A percentile compares a stretch with the other conserved stretches of the same genome.
These are phyloP conservation scores for Exophiala viscosa DNA, from an alignment of 2,329 filamentous ascomycete species.

Conservation along the genomic window DNA sequence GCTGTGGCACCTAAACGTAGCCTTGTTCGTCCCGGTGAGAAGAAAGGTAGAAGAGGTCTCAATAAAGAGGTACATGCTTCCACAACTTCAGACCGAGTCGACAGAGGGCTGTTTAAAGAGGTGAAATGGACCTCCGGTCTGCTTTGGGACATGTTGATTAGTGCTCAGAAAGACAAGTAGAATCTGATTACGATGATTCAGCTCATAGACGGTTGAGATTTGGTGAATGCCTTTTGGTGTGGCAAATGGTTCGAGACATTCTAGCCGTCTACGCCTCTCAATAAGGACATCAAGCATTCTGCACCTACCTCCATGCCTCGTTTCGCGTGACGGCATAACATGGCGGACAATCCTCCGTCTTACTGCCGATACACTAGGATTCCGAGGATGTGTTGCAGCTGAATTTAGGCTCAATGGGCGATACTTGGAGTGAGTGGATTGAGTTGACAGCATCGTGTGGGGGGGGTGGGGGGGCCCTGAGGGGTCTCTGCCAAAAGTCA, in stretches of 20 bases:
- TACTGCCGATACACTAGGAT: not conserved
- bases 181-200: not conserved
- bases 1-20: slow-evolving; percentile 68
- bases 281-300: not conserved
- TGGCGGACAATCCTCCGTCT: not conserved
- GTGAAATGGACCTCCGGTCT: slow-evolving; percentile 6
- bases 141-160: not conserved
- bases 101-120: slow-evolving; percentile 9
- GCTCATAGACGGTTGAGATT: too few species aligned
- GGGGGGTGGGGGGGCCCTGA: too few species aligned
- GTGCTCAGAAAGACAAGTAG: not conserved
- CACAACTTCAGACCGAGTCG: slow-evolving; percentile 45
- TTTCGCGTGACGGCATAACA: not conserved
- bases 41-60: slow-evolving; percentile 67
- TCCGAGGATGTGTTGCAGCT: not conserved
- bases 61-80: slow-evolving; percentile 61
- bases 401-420: not conserved
- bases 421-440: slow-evolving; percentile 1
- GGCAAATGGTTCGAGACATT: too few species aligned
- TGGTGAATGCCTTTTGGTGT: too few species aligned
- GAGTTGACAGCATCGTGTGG: too few species aligned
- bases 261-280: too few species aligned
- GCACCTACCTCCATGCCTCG: not conserved
- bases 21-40: slow-evolving; percentile 63
- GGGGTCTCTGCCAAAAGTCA: too few species aligned